Evolutionary conservation across 495 filamentous ascomycete species (phyloP), one percentile per base, ranked within the genome.

Genomic region (Apiosordaria backusii): DNA sequence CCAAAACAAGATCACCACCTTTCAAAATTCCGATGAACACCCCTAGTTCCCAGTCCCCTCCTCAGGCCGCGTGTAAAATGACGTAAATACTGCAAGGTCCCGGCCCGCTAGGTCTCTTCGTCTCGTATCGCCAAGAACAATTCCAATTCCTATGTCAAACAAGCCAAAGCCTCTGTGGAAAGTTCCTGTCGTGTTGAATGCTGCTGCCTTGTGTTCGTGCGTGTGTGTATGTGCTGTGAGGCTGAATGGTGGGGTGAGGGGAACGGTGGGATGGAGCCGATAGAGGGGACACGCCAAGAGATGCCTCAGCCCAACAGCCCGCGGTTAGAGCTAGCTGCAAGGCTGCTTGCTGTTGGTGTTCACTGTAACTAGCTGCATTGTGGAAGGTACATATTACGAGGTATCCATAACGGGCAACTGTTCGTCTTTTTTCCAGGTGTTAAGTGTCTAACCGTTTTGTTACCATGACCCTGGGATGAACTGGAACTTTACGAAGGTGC

Each of bases 131-230:
- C 5, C 5, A 45, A 45, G 9, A 45, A 45, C 16, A 45, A 45
- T 15, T 15, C 3, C 35, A 13, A 45, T 45, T 45, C 35, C 10
- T 45, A 45, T 45, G 16, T 45, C 10, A 1, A 45, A 2, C 29
- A 6, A 13, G 6, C 35, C n/a, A n/a, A 50, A 50, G 40, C 16
- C 40, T 7, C 40, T 55, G 19, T 55, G 18, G 18, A 22, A 15
- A 23, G 58, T 23, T 63, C 64, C 50, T 55, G 50, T 57, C 58
- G 26, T 61, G 22, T 60, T 40, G 55, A 67, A 67, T 67, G 61
- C 61, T 67, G 66, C 61, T 67, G 66, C 66, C 66, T 67, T 45
- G 57, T 22, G 52, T 7, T 21, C 22, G 19, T 55, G 52, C 22
- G 52, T 55, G 50, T 16, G 15, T 53, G 50, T 53, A 16, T 55